A percentile compares a stretch with the other conserved stretches of the same genome.
Evolutionary conservation across 306 rosid species (phyloP).

Genomic region (Clitoria ternatea): DNA sequence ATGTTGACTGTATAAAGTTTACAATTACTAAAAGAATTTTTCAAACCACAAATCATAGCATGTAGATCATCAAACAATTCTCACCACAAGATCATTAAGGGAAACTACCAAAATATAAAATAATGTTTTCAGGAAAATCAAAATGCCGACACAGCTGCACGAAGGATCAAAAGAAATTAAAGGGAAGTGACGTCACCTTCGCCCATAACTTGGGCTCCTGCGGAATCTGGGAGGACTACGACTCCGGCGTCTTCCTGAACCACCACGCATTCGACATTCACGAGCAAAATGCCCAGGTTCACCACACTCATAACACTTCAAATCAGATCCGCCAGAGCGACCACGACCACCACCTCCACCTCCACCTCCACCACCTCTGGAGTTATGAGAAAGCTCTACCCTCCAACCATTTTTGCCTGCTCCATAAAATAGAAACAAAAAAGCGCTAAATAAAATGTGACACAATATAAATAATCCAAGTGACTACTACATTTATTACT

Average conservation of each 20-base stretch:
- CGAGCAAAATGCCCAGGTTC: conserved; percentile 99
- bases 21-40: too few species aligned
- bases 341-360: conserved; percentile 83
- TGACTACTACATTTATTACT: background rate
- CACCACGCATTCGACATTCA: conserved; percentile 90
- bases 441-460: background rate
- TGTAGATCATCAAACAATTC: background rate
- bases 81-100: background rate
- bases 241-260: conserved; percentile 89
- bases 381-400: conserved; percentile 96
- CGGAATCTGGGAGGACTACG: conserved; percentile 94
- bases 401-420: conserved; percentile 99
- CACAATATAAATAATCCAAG: background rate
- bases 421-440: conserved; percentile 17
- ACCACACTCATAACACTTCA: conserved; percentile 98
- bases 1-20: background rate
- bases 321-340: conserved; percentile 91
- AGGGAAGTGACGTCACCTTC: conserved; percentile 50
- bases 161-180: background rate
- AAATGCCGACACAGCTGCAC: background rate
- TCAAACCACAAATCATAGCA: background rate
- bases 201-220: conserved; percentile 95
- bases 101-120: background rate
- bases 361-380: conserved; percentile 83
- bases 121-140: background rate